Evolutionary conservation across 2,329 filamentous ascomycete species (phyloP).

Genomic region (Drechslerella dactyloides): DNA sequence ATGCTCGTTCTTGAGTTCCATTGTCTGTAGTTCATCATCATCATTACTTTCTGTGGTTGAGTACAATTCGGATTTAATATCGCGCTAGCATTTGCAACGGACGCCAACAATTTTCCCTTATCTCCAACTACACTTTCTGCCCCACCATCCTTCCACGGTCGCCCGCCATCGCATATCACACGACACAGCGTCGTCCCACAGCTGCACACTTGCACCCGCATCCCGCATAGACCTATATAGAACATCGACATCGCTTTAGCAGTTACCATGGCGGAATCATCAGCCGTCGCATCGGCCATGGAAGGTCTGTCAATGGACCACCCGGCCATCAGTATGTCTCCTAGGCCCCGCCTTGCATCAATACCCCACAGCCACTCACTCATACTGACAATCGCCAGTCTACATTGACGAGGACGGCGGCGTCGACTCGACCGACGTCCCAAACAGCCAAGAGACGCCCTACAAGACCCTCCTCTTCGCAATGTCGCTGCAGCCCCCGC

Average conservation of each 20-base stretch:
- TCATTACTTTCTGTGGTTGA: background rate
- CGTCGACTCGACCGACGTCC: conserved; percentile 69
- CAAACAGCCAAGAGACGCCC: conserved; percentile 74
- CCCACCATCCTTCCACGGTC: conserved; percentile 12
- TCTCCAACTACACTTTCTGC: background rate
- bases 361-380: background rate
- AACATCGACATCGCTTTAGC: background rate
- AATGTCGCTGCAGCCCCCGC: conserved; percentile 65
- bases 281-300: conserved; percentile 27
- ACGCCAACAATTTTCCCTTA: conserved; percentile 10
- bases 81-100: conserved; percentile 1
- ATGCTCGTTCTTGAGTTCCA: background rate
- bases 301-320: conserved; percentile 38
- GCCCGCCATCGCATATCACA: background rate
- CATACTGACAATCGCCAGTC: conserved; percentile 58
- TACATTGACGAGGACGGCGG: conserved; percentile 84
- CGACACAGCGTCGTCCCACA: conserved; percentile 12
- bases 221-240: background rate
- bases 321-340: conserved; percentile 40
- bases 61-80: background rate
- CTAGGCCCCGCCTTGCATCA: conserved; percentile 6
- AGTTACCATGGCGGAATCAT: conserved; percentile 40
- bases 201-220: background rate
- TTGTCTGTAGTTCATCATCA: no score
- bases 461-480: conserved; percentile 83